These are phyloP conservation scores for Pseudocercospora pini-densiflorae DNA, from an alignment of 2,329 filamentous ascomycete genomes.

Conservation along the genomic window DNA sequence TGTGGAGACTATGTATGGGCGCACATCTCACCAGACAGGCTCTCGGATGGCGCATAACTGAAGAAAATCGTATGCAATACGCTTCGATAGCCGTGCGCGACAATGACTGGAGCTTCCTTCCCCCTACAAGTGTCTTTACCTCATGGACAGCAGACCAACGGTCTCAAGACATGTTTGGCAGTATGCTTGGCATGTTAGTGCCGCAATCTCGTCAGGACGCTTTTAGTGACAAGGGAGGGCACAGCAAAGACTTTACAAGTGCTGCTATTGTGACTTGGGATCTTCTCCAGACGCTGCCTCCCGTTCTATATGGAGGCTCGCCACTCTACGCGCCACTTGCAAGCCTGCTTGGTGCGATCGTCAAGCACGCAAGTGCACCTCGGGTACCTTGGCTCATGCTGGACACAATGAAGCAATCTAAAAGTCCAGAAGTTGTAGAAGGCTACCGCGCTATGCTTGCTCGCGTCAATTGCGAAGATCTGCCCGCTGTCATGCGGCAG, in stretches of 20 bases:
- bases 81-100: constrained; percentile 5
- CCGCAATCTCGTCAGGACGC: constrained; percentile 5
- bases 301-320: constrained; percentile 5
- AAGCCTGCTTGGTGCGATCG: not conserved
- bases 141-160: constrained; percentile 3
- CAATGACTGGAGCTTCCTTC: constrained; percentile 28
- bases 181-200: constrained; percentile 24
- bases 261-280: constrained; percentile 30
- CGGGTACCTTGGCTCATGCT: not conserved
- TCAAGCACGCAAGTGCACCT: constrained; percentile 8
- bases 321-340: not conserved
- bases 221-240: constrained; percentile 4
- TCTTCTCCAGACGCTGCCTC: constrained; percentile 16
- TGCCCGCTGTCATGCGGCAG: constrained; percentile 2
- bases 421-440: not conserved
- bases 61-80: not conserved
- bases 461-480: constrained; percentile 9
- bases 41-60: not conserved
- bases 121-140: constrained; percentile 20
- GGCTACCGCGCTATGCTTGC: constrained; percentile 10
- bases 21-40: constrained; percentile 13
- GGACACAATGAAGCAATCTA: not conserved
- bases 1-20: constrained; percentile 26
- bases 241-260: constrained; percentile 26
- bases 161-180: constrained; percentile 19